A percentile compares a stretch with the other conserved stretches of the same genome.
These are phyloP conservation scores for Leucaena leucocephala DNA, from an alignment of 306 rosid species.

Conservation along the genomic window DNA sequence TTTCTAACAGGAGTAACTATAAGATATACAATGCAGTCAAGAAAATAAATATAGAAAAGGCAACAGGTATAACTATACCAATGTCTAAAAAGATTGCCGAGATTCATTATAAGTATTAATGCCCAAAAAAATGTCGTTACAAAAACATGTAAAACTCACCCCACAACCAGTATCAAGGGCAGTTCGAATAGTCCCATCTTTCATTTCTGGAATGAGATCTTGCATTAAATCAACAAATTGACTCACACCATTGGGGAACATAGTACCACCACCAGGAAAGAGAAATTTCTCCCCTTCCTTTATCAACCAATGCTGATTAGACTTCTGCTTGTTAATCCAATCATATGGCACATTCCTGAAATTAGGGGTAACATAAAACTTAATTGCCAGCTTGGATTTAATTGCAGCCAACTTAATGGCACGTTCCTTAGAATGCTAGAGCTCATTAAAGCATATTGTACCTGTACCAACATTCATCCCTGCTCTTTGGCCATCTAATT, in stretches of 20 bases:
- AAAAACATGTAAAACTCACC: constrained; percentile 59
- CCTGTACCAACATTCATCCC: constrained; percentile 98
- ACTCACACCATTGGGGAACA: constrained; percentile 95
- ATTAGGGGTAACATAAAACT: constrained; percentile 30
- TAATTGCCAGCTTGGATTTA: constrained; percentile 12
- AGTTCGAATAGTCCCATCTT: constrained; percentile 89
- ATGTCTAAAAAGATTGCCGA: neutral
- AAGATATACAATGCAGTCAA: neutral
- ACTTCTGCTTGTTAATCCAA: constrained; percentile 94
- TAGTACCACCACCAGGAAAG: constrained; percentile 99
- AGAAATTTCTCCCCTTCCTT: constrained; percentile 95
- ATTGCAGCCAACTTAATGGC: constrained; percentile 9
- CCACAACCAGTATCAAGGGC: constrained; percentile 99
- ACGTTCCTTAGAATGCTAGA: constrained; percentile 13
- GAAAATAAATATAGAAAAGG: constrained; percentile 6
- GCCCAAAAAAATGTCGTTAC: neutral
- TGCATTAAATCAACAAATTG: constrained; percentile 88
- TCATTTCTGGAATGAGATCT: constrained; percentile 93
- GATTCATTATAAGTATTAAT: constrained; percentile 9
- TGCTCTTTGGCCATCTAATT: constrained; percentile 95
- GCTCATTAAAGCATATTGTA: constrained; percentile 34
- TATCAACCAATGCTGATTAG: constrained; percentile 92
- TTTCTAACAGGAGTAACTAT: neutral
- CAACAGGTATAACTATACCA: neutral
- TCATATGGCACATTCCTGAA: constrained; percentile 97